A percentile compares a stretch with the other conserved stretches of the same genome.
Evolutionary conservation across 768 basidiomycete genomes (phyloP).

Genomic region (Amanita fuliginea): DNA sequence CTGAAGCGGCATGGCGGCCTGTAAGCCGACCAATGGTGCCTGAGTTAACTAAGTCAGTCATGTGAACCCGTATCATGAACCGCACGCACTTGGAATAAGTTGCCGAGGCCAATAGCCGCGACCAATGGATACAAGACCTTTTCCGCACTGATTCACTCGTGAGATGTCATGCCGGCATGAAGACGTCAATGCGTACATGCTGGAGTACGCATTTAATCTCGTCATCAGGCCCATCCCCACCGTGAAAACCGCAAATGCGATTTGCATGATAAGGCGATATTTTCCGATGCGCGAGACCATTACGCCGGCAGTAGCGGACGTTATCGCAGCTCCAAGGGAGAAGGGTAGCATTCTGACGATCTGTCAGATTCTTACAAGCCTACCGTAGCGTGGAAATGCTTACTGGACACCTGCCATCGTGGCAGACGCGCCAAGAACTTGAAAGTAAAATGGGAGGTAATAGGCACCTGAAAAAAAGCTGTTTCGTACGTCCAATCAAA

Average conservation of each 20-base stretch:
- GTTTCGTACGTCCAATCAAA: neutral
- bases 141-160: constrained; percentile 33
- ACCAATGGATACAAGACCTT: constrained; percentile 58
- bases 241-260: constrained; percentile 40
- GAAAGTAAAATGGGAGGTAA: constrained; percentile 72
- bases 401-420: constrained; percentile 60
- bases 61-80: neutral
- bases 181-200: constrained; percentile 23
- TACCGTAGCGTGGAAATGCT: constrained; percentile 9
- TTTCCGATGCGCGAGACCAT: constrained; percentile 43
- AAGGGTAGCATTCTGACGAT: constrained; percentile 57
- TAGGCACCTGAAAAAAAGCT: constrained; percentile 29
- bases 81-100: constrained; percentile 43
- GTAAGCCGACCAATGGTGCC: constrained; percentile 62
- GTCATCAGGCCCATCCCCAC: constrained; percentile 69
- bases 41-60: constrained; percentile 14
- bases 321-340: constrained; percentile 46
- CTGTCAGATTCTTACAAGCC: neutral
- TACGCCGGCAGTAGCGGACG: constrained; percentile 48
- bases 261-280: constrained; percentile 58
- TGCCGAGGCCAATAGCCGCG: constrained; percentile 54
- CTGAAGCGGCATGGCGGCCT: constrained; percentile 80
- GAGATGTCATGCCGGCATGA: neutral
- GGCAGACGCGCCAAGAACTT: constrained; percentile 67
- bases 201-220: constrained; percentile 48